These are phyloP conservation scores for Protomyces lactucae-debilis DNA, from an alignment of 1,139 yeast genomes.

Conservation along the genomic window DNA sequence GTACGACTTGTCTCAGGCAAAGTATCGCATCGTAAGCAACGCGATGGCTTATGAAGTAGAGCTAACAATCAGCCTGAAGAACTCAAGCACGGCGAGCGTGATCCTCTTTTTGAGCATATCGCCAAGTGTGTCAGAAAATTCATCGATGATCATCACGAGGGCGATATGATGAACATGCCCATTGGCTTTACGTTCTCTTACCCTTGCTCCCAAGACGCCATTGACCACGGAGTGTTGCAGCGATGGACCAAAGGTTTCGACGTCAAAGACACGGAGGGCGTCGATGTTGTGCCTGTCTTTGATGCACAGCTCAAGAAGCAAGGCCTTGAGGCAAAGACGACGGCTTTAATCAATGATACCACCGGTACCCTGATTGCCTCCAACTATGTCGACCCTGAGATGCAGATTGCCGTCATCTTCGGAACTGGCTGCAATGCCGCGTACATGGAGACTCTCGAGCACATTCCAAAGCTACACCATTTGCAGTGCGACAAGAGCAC, in stretches of 20 bases:
- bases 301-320: constrained; percentile 62
- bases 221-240: constrained; percentile 81
- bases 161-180: constrained; percentile 47
- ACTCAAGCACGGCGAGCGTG: constrained; percentile 73
- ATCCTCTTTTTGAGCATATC: constrained; percentile 76
- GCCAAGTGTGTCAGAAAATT: constrained; percentile 67
- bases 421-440: constrained; percentile 97
- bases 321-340: constrained; percentile 73
- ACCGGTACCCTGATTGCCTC: constrained; percentile 97
- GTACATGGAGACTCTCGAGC: constrained; percentile 70
- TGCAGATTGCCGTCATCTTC: constrained; percentile 91
- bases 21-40: constrained; percentile 40
- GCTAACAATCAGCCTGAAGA: constrained; percentile 37
- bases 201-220: constrained; percentile 75
- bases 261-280: constrained; percentile 87
- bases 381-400: constrained; percentile 78
- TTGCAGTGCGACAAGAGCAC: constrained; percentile 59
- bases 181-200: constrained; percentile 94
- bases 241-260: constrained; percentile 99
- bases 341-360: constrained; percentile 92
- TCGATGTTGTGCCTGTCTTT: constrained; percentile 88
- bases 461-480: constrained; percentile 81
- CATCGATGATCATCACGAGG: constrained; percentile 54
- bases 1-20: constrained; percentile 61
- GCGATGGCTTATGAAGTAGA: no score